Evolutionary conservation across 495 filamentous ascomycete genomes (phyloP).

Genomic region (Trichoderma asperelloides): DNA sequence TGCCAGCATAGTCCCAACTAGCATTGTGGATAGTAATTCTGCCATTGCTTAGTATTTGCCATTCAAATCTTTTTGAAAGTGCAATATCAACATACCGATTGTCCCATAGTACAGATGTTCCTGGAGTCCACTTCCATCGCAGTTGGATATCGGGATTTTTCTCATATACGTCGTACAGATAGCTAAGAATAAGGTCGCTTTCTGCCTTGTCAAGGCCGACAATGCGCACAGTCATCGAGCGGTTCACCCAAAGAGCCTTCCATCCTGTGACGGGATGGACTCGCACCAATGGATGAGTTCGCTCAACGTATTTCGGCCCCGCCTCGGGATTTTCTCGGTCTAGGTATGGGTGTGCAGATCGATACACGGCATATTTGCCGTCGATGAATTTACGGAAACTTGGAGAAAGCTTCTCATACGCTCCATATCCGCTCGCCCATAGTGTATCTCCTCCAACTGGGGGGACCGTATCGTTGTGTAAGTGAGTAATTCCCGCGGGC

Average conservation of each 20-base stretch:
- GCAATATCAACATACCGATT: conserved; percentile 31
- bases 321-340: conserved; percentile 51
- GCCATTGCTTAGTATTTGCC: background rate
- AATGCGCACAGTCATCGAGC: conserved; percentile 54
- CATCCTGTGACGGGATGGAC: conserved; percentile 64
- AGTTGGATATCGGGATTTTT: conserved; percentile 60
- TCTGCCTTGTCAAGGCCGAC: conserved; percentile 57
- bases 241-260: conserved; percentile 64
- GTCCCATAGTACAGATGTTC: conserved; percentile 56
- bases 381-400: conserved; percentile 63
- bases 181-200: conserved; percentile 58
- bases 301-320: conserved; percentile 55
- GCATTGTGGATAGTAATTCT: conserved; percentile 63
- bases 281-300: conserved; percentile 58
- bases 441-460: conserved; percentile 60
- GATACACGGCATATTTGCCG: conserved; percentile 56
- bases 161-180: conserved; percentile 57
- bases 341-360: conserved; percentile 58
- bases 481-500: conserved; percentile 60
- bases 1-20: conserved; percentile 58
- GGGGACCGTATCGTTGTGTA: conserved; percentile 61
- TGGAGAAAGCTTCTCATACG: conserved; percentile 64
- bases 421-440: conserved; percentile 60
- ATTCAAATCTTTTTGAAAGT: conserved; percentile 16
- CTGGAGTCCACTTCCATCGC: conserved; percentile 55